Evolutionary conservation across 202 grass and related monocot genomes (phyloP), one percentile per base, ranked within the genome.

Genomic region (Carex sylvatica): DNA sequence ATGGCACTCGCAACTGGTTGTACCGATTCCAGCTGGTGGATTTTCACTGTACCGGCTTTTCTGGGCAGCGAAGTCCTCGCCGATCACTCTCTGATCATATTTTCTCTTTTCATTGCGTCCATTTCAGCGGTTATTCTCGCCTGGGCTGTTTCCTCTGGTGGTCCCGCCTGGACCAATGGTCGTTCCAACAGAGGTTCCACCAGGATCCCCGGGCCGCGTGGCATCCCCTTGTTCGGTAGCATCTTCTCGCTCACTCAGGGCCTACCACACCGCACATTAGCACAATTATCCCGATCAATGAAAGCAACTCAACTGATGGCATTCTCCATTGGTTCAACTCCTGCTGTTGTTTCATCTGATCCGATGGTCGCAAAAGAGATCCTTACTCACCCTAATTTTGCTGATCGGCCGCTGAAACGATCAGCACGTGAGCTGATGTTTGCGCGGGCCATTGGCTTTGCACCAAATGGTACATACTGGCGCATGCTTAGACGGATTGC

Each of bases 341-440:
- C 88, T 0, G 88, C 90, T 5, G 90, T 92, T 2, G 88, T 95
- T 31, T 88, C 90, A 18, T 92, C 93, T 3, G 85, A 80, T 61
- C 88, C 90, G 1, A 53, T 38, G 1, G 33, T 86, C 0, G 90
- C 90, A 11, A 76, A 78, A 3, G 93, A 95, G 84, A 80, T 95
- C 19, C 93, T 95, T 2, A 14, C 86, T 0, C 93, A 95, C 79
- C 79, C 86, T 6, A 38, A 56, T 6, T 90, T 95, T 23, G 82
- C 90, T 0, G 88, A 95, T 69, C 86, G 93, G 18, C 93, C 90
- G 0, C 26, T 95, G 20, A 95, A 95, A 79, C 87, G 74, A 5
- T 95, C 93, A 0, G 93, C 93, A 0, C 82, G 93, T 14, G 93
- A 95, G 74, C 86, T 95, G 28, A 92, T 95, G 88, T 95, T 95